Base-by-base conservation (phyloP, 257 asterid species). In the Jasminum sambac region DNA sequence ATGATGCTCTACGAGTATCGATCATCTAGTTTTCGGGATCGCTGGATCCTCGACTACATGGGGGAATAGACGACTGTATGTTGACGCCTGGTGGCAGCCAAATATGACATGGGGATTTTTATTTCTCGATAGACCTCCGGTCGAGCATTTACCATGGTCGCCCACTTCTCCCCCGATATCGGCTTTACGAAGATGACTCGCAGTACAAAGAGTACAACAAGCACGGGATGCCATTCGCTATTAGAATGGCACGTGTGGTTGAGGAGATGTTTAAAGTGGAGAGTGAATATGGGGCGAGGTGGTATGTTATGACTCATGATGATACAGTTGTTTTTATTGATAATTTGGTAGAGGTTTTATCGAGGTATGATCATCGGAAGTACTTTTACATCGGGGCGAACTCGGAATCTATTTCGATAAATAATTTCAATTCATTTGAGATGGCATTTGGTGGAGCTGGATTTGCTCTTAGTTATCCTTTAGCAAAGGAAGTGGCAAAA, bases 401-500 rank as follows among this genome's bases (percentile, higher is more conserved):
- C n/a, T 87, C 89, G 0, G 92, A 87, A 65, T 72, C 81, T 19
- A 46, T 80, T 14, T 60, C 74, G 6, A 71, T 81, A 0, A 84
- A 87, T 68, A 73, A 13, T 65, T 11, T 64, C 9, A 48, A 59
- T 57, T 80, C 92, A 42, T 87, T 84, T 73, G 88, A 77, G 16
- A 80, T 80, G 86, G 92, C 79, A 23, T 84, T 80, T 77, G 88
- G 86, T 67, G 88, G 85, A 34, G 86, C 75, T 64, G 86, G 84
- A 25, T 84, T 72, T 68, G 86, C 82, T 37, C 48, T 84, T 57
- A 84, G 92, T 64, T 82, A 82, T 75, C 87, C 88, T 24, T 75
- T 84, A 21, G 89, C 87, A 2, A 79, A 84, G 36, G 89, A 86
- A n/a, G 64, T 86, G 81, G 78, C 84, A 19, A 67, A 66, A 1